These are phyloP conservation scores for Phellopilus nigrolimitatus DNA, from an alignment of 1,284 basidiomycete species.

Conservation along the genomic window DNA sequence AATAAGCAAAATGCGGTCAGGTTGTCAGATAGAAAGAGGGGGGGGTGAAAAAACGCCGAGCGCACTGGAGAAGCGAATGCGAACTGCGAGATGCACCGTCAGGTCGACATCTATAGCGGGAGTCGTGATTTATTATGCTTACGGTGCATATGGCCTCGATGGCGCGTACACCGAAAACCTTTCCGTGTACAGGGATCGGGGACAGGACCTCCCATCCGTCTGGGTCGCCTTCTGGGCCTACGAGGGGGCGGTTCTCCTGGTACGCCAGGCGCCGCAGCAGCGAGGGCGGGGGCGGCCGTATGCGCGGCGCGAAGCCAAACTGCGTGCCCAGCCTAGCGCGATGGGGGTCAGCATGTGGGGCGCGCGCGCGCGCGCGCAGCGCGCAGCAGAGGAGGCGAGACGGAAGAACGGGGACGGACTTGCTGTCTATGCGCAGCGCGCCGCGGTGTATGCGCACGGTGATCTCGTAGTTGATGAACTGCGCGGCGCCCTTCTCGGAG, in stretches of 20 bases:
- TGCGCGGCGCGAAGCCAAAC: conserved; percentile 45
- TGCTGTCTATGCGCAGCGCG: conserved; percentile 20
- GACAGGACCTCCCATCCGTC: conserved; percentile 42
- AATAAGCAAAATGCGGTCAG: too few relatives aligned
- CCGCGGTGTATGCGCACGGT: conserved; percentile 19
- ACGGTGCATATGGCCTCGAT: conserved; percentile 42
- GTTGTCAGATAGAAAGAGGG: neutral
- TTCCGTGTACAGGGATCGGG: conserved; percentile 36
- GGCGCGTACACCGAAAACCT: conserved; percentile 35
- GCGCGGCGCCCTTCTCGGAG: conserved; percentile 20
- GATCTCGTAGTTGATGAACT: conserved; percentile 21
- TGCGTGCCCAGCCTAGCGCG: conserved; percentile 40
- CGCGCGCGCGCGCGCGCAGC: neutral
- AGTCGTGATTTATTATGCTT: conserved; percentile 23
- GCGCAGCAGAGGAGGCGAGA: neutral
- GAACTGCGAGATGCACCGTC: conserved; percentile 11
- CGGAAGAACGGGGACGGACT: conserved; percentile 8
- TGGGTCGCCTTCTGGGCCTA: conserved; percentile 40
- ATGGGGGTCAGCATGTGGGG: conserved; percentile 4
- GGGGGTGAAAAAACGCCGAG: neutral
- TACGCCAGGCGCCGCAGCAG: conserved; percentile 45
- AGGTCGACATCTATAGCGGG: conserved; percentile 31
- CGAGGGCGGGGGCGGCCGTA: conserved; percentile 39
- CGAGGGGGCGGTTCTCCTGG: conserved; percentile 37
- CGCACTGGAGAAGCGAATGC: conserved; percentile 17